Conservation (phyloP, 1,139 yeast species). For the Debaryomycetaceae sp. region DNA sequence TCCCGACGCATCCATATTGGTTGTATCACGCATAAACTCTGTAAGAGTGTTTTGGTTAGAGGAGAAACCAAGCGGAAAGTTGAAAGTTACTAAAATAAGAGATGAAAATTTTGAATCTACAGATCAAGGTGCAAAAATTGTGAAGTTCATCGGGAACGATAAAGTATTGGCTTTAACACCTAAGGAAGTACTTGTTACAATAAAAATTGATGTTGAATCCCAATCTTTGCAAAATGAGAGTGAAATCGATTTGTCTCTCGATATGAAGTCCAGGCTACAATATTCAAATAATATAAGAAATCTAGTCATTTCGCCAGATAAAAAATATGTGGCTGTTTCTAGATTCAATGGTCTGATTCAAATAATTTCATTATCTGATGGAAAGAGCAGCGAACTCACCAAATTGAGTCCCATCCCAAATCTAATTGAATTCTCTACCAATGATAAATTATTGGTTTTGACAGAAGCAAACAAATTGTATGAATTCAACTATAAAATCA, state of each 20-base stretch:
- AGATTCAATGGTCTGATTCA: slow-evolving; percentile 69
- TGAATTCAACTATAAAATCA: slow-evolving; percentile 50
- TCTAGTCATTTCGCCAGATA: slow-evolving; percentile 45
- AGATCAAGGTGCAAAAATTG: slow-evolving; percentile 55
- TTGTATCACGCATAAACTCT: slow-evolving; percentile 67
- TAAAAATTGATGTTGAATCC: slow-evolving; percentile 34
- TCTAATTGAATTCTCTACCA: slow-evolving; percentile 53
- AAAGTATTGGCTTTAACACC: slow-evolving; percentile 58
- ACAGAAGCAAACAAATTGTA: slow-evolving; percentile 73
- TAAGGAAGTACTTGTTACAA: slow-evolving; percentile 59
- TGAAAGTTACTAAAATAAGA: slow-evolving; percentile 52
- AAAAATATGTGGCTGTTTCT: slow-evolving; percentile 49
- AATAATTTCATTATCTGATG: slow-evolving; percentile 28
- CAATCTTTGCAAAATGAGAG: slow-evolving; percentile 41
- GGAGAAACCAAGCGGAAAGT: slow-evolving; percentile 29
- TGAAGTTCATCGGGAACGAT: slow-evolving; percentile 40
- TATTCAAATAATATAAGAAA: slow-evolving; percentile 48
- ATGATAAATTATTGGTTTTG: slow-evolving; percentile 56
- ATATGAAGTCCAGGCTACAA: slow-evolving; percentile 19
- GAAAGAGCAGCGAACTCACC: slow-evolving; percentile 29
- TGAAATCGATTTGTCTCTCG: slow-evolving; percentile 20
- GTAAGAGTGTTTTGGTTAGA: slow-evolving; percentile 66
- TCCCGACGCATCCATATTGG: slow-evolving; percentile 60
- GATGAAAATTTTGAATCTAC: slow-evolving; percentile 45
- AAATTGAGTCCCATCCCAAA: slow-evolving; percentile 60